Percentiles rank a stretch among this genome's conserved stretches.
These are phyloP conservation scores for Favolaschia claudopus DNA, from an alignment of 768 basidiomycete species.

Conservation along the genomic window DNA sequence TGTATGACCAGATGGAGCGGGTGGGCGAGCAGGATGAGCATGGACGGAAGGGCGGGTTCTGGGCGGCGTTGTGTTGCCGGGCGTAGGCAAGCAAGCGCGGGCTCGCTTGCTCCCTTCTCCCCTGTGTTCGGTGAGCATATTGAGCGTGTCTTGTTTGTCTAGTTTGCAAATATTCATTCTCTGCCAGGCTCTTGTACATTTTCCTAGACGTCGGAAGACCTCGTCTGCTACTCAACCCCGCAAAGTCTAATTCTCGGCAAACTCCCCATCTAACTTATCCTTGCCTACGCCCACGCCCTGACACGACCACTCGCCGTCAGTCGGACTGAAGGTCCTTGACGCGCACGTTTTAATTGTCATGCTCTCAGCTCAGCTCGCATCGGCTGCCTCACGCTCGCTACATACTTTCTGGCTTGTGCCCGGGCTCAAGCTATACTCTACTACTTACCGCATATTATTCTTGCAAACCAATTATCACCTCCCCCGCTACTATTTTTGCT, in stretches of 20 bases:
- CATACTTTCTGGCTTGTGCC: too few relatives aligned
- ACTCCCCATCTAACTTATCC: conserved; percentile 17
- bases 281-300: conserved; percentile 14
- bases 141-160: conserved; percentile 15
- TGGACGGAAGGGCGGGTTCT: conserved; percentile 68
- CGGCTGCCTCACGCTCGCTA: not conserved
- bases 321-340: too few relatives aligned
- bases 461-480: too few relatives aligned
- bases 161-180: not conserved
- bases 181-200: conserved; percentile 11
- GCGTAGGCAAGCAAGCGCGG: conserved; percentile 54
- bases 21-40: conserved; percentile 69
- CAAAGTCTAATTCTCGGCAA: conserved; percentile 29
- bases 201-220: conserved; percentile 23
- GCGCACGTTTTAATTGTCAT: not conserved
- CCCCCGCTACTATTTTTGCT: too few relatives aligned
- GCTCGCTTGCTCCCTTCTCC: conserved; percentile 34
- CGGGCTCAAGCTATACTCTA: too few relatives aligned
- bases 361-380: not conserved
- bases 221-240: conserved; percentile 26
- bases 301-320: conserved; percentile 8
- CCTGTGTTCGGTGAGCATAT: conserved; percentile 4
- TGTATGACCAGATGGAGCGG: conserved; percentile 73
- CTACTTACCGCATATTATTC: too few relatives aligned
- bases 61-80: conserved; percentile 73